These are phyloP conservation scores for Exophiala viscosa DNA, from an alignment of 2,329 filamentous ascomycete species.

Conservation along the genomic window DNA sequence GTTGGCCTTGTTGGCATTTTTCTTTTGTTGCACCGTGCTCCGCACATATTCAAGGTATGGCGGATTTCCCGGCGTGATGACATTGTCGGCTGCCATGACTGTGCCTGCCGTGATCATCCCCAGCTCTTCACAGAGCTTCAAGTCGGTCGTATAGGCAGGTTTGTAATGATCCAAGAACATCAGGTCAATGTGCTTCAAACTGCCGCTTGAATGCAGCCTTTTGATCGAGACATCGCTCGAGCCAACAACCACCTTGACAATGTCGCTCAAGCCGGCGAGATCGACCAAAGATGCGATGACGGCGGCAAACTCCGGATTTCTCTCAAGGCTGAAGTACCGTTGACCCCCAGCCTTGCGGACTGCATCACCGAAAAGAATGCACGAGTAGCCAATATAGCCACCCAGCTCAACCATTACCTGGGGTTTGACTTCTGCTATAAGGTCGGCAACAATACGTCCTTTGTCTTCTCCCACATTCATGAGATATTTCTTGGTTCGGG, in stretches of 20 bases:
- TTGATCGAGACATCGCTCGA: slow-evolving; percentile 63
- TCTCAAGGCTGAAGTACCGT: slow-evolving; percentile 68
- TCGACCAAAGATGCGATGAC: slow-evolving; percentile 67
- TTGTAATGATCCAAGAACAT: slow-evolving; percentile 81
- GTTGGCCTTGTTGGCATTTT: slow-evolving; percentile 27
- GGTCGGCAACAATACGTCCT: slow-evolving; percentile 63
- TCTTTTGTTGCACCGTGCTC: slow-evolving; percentile 59
- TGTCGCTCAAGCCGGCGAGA: slow-evolving; percentile 66
- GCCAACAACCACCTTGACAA: slow-evolving; percentile 69
- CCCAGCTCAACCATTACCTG: slow-evolving; percentile 72
- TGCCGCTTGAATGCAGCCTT: slow-evolving; percentile 53
- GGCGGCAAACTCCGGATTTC: slow-evolving; percentile 69
- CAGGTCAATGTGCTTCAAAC: slow-evolving; percentile 61
- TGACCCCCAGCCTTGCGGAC: slow-evolving; percentile 61
- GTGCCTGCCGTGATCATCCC: slow-evolving; percentile 58
- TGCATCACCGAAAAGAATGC: slow-evolving; percentile 68
- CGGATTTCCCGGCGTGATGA: slow-evolving; percentile 39
- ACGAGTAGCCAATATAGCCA: slow-evolving; percentile 78
- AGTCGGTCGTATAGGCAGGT: slow-evolving; percentile 67
- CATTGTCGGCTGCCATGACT: slow-evolving; percentile 36
- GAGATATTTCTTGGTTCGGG: slow-evolving; percentile 62
- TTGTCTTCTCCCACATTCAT: slow-evolving; percentile 80
- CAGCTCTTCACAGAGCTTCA: slow-evolving; percentile 73
- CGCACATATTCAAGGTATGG: slow-evolving; percentile 47
- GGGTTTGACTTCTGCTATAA: slow-evolving; percentile 66